Evolutionary conservation across 371 early-diverging fungal species (phyloP).

Genomic region (Rhizopus sp.): DNA sequence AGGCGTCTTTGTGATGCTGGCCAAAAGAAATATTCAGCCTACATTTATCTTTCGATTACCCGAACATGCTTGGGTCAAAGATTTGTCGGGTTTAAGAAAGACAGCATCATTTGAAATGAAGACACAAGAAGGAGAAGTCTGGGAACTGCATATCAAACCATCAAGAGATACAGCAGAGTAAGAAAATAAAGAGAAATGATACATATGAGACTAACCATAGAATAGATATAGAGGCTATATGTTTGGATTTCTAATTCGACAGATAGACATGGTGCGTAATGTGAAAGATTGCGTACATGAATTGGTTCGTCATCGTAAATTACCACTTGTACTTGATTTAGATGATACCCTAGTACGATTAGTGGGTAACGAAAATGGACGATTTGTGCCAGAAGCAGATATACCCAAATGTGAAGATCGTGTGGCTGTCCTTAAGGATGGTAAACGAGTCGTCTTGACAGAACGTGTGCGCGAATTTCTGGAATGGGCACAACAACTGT

Average conservation of each 20-base stretch:
- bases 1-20: slow-evolving; percentile 65
- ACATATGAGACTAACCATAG: not conserved
- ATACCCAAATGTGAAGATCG: slow-evolving; percentile 53
- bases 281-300: slow-evolving; percentile 54
- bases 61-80: slow-evolving; percentile 57
- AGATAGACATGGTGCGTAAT: slow-evolving; percentile 54
- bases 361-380: slow-evolving; percentile 65
- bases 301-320: slow-evolving; percentile 47
- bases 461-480: slow-evolving; percentile 76
- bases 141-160: slow-evolving; percentile 77
- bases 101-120: slow-evolving; percentile 57
- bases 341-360: slow-evolving; percentile 81
- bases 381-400: slow-evolving; percentile 69
- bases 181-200: not conserved
- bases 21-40: slow-evolving; percentile 51
- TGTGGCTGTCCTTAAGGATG: slow-evolving; percentile 64
- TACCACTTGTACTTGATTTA: slow-evolving; percentile 79
- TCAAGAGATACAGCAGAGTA: slow-evolving; percentile 63
- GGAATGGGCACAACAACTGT: slow-evolving; percentile 72
- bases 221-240: slow-evolving; percentile 33
- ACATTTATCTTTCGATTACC: slow-evolving; percentile 68
- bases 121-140: slow-evolving; percentile 53
- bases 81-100: slow-evolving; percentile 51
- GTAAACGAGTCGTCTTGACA: slow-evolving; percentile 67
- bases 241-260: slow-evolving; percentile 71